Evolutionary conservation across 768 basidiomycete species (phyloP), one percentile per base, ranked within the genome.

Genomic region (Melanogaster broomeanus): DNA sequence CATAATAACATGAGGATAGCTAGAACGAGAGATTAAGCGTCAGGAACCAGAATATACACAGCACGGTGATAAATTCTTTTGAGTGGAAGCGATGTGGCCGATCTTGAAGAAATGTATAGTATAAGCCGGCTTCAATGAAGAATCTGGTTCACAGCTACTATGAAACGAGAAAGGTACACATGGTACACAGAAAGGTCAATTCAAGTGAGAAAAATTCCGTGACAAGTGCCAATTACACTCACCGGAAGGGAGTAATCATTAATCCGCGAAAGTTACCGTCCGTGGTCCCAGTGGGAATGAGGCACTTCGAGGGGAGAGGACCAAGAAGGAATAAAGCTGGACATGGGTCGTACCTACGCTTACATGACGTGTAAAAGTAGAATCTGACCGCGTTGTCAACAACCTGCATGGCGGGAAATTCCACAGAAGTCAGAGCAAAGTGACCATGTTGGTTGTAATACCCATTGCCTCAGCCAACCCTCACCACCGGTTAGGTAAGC

Each of bases 31-130:
- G 49, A 18, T 27, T 50, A 54, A 50, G 35, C 42, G 31, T 30
- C 51, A 57, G 52, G 56, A 50, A 57, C 55, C 19, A 27, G 18
- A 27, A 49, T 48, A 49, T 44, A 44, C 33, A 56, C 52, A 22
- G 28, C 51, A 44, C 47, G 53, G 31, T 43, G 47, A 25, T 19
- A 54, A 24, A 48, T 39, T 46, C 45, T 42, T 44, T 53, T 48
- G 48, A 54, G 45, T 50, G 52, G 52, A 54, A 54, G 56, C 44
- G 22, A 49, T 44, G 39, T 49, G 56, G 37, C 34, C 55, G 42
- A 57, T 53, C 51, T 49, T 44, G 46, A 31, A 44, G 46, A 39
- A 35, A 52, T 30, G 51, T 39, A 49, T 39, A 47, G 45, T 41
- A 35, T 45, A 39, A 41, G 16, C 22, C 31, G 25, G 10, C 45